Base-by-base conservation (phyloP, 495 filamentous ascomycete species). In the Penicillium coffeae region DNA sequence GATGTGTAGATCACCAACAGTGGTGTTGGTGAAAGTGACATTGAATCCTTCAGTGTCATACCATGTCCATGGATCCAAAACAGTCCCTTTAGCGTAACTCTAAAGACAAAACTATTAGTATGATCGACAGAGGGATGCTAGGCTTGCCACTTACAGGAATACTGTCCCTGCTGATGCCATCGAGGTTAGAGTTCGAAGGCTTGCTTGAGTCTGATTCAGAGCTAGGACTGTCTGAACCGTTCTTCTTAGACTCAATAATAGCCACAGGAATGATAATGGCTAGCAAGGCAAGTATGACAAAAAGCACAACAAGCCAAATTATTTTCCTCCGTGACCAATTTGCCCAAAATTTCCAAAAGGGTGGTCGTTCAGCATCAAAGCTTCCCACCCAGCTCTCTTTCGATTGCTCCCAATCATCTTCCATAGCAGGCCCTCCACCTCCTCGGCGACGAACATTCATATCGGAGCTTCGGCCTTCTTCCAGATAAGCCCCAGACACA, bases 21-120 rank as follows among this genome's bases (percentile, higher is more conserved):
- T 91, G 30, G 78, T 82, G 55, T 83, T 79, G 0, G 94, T 99
- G 61, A 92, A 99, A 0, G 94, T 97, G 45, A 94, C 71, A 60
- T 99, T 99, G 66, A 97, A 95, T 57, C 89, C 90, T 2, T 74
- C 79, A 1, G 92, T 96, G 54, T 95, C 88, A 41, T 87, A 86
- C 94, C 94, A 99, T 10, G 86, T 84, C 51, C 89, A 95, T 0
- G 94, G 94, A 65, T 99, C 93, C 13, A 96, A 71, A 50, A 85
- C 80, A 0, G 87, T 87, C 0, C 88, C 90, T 60, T 85, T 80
- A 19, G 82, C 84, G 15, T 73, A 72, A 9, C 70, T 50, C 71
- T 75, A 42, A 39, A 6, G 19, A 21, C 14, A 38, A 32, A 42
- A 1, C 8, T n/a, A 8, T 14, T 19, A 3, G 0, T 44, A 14